Evolutionary conservation across 805 yeast genomes (phyloP), one percentile per base, ranked within the genome.

Genomic region (Starmerella tilneyi): DNA sequence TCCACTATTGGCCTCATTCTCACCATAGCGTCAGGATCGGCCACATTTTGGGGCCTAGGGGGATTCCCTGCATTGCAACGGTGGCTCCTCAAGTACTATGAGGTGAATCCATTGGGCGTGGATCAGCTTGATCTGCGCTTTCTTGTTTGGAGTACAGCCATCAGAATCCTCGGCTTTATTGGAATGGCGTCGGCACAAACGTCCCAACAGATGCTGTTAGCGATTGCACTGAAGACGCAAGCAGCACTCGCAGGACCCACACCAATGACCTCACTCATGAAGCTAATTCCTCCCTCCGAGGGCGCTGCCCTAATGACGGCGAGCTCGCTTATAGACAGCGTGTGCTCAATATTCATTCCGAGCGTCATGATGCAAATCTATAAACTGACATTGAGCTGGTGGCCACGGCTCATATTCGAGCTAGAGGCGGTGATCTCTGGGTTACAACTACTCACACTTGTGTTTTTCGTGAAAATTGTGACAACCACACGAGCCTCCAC

Each of bases 341-440:
- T 13, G 9, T 33, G 37, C 17, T 4, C 4, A 6, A 19, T 33
- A 5, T 19, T 21, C 11, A n/a, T 33, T 5, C 37, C 37, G 1
- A 19, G 13, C 17, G 6, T 21, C 7, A 33, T 33, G 37, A 9
- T 33, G 37, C 37, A 33, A 17, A 9, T 33, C 27, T 33, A 33
- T 27, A 33, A 33, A 12, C 17, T 21, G 17, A 33, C 37, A 5
- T 19, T 33, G n/a, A 33, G 27, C 37, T 33, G 27, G 27, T 33
- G 37, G 37, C 37, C 37, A 19, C 26, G 27, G 27, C 27, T 33
- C 19, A 33, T 33, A 9, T 33, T 33, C 17, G 27, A 33, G 37
- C 27, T 33, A 12, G 37, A 33, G 16, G 15, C 37, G 9, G 16
- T 12, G 19, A 33, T 33, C 16, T 6, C 17, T 11, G 11, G 12